phyloP scores from a whole-genome alignment of 2,329 filamentous ascomycete genomes.

The Fusarium tricinctum region DNA sequence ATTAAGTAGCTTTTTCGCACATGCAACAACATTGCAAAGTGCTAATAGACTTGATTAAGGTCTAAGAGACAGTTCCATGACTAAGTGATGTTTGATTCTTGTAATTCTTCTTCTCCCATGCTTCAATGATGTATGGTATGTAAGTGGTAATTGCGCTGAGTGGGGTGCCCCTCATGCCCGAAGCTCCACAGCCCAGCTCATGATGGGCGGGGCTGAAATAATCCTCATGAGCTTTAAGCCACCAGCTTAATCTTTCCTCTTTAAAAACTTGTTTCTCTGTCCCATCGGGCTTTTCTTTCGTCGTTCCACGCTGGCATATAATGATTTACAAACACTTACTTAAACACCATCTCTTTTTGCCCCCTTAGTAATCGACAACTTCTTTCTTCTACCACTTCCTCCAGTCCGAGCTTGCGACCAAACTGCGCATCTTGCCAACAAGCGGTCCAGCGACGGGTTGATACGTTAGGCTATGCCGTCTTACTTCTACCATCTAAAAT shows the following conservation, averaged over 20 bases:
- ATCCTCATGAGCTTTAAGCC: constrained; percentile 27
- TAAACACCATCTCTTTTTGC: constrained; percentile 38
- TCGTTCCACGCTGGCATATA: constrained; percentile 22
- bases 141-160: constrained; percentile 5
- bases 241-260: constrained; percentile 12
- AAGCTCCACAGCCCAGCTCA: constrained; percentile 18
- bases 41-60: constrained; percentile 44
- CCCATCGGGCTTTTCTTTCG: neutral
- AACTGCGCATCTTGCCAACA: constrained; percentile 2
- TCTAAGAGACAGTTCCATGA: constrained; percentile 23
- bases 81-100: neutral
- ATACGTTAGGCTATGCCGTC: constrained; percentile 65
- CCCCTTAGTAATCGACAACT: constrained; percentile 36
- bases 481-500: constrained; percentile 76
- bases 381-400: neutral
- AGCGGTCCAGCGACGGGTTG: constrained; percentile 4
- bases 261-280: constrained; percentile 9
- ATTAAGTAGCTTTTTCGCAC: constrained; percentile 42
- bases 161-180: constrained; percentile 30
- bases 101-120: neutral
- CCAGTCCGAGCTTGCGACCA: constrained; percentile 1
- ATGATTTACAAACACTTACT: constrained; percentile 30
- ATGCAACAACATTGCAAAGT: constrained; percentile 15
- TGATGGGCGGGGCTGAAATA: constrained; percentile 35
- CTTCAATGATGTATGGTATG: constrained; percentile 8